Percentiles rank a stretch among this genome's conserved stretches.
These are phyloP conservation scores for Myrica gale DNA, from an alignment of 306 rosid genomes.

Conservation along the genomic window DNA sequence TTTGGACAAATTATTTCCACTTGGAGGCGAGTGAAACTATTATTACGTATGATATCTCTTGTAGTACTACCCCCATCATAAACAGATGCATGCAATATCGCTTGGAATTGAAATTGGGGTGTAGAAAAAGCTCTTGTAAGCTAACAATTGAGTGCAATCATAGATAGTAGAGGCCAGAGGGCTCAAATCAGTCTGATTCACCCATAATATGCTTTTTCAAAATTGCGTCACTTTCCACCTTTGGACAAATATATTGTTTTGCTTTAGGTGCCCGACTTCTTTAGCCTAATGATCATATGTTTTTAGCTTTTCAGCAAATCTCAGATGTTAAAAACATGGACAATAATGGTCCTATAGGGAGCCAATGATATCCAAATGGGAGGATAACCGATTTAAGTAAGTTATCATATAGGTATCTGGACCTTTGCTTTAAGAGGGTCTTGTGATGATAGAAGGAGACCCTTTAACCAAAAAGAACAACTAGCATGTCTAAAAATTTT, in stretches of 20 bases:
- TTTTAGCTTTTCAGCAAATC: constrained; percentile 16
- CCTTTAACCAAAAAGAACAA: constrained; percentile 38
- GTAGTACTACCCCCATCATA: not conserved
- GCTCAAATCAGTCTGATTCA: constrained; percentile 1
- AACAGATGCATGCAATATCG: not conserved
- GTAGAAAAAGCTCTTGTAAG: not conserved
- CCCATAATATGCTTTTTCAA: constrained; percentile 17
- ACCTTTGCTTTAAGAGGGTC: constrained; percentile 43
- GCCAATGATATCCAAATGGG: constrained; percentile 39
- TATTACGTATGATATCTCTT: not conserved
- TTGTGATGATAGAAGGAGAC: constrained; percentile 10
- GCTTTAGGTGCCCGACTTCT: constrained; percentile 23
- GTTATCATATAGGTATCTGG: constrained; percentile 54
- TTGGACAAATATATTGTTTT: constrained; percentile 27
- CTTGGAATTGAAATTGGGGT: too few species aligned
- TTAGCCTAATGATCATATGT: constrained; percentile 18
- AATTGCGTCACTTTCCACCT: constrained; percentile 42
- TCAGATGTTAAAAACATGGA: too few species aligned
- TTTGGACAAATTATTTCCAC: constrained; percentile 1
- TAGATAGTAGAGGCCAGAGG: not conserved
- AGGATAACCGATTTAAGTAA: constrained; percentile 45
- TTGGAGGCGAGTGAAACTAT: not conserved
- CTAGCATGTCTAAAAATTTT: constrained; percentile 29
- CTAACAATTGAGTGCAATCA: not conserved
- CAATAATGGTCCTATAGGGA: too few species aligned